A percentile compares a stretch with the other conserved stretches of the same genome.
Conservation (phyloP, 2,329 filamentous ascomycete genomes). For the Sporothrix sp. region DNA sequence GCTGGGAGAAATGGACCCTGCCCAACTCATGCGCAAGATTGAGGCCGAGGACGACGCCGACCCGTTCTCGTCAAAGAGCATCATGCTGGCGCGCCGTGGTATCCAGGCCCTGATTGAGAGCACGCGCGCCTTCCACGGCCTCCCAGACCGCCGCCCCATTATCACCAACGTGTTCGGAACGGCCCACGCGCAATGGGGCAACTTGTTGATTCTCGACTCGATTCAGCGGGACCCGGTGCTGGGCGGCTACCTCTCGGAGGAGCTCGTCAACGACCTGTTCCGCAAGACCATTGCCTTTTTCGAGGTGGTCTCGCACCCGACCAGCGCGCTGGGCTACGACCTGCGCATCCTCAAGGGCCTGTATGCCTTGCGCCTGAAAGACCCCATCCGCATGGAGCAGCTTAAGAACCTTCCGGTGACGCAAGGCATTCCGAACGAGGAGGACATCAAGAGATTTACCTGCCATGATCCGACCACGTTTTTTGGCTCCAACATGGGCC, state of each 20-base stretch:
- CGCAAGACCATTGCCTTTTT: slow-evolving; percentile 69
- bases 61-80: slow-evolving; percentile 33
- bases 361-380: background rate
- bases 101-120: slow-evolving; percentile 72
- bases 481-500: too few relatives aligned
- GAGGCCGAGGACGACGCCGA: background rate
- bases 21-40: background rate
- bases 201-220: slow-evolving; percentile 81
- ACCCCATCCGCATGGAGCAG: slow-evolving; percentile 1
- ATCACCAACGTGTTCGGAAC: slow-evolving; percentile 97
- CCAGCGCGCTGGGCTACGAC: slow-evolving; percentile 65
- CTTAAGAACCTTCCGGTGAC: background rate
- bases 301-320: slow-evolving; percentile 56
- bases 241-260: slow-evolving; percentile 43
- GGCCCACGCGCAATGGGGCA: slow-evolving; percentile 97
- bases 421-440: background rate
- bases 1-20: too few relatives aligned
- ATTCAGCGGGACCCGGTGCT: slow-evolving; percentile 61
- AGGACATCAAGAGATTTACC: too few relatives aligned
- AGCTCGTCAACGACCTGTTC: slow-evolving; percentile 52
- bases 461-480: too few relatives aligned
- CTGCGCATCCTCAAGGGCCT: slow-evolving; percentile 59
- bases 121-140: slow-evolving; percentile 67
- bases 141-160: slow-evolving; percentile 58
- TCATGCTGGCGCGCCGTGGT: slow-evolving; percentile 50